These are phyloP conservation scores for Pythium diclinum DNA, from an alignment of 352 stramenopile species.

Conservation along the genomic window DNA sequence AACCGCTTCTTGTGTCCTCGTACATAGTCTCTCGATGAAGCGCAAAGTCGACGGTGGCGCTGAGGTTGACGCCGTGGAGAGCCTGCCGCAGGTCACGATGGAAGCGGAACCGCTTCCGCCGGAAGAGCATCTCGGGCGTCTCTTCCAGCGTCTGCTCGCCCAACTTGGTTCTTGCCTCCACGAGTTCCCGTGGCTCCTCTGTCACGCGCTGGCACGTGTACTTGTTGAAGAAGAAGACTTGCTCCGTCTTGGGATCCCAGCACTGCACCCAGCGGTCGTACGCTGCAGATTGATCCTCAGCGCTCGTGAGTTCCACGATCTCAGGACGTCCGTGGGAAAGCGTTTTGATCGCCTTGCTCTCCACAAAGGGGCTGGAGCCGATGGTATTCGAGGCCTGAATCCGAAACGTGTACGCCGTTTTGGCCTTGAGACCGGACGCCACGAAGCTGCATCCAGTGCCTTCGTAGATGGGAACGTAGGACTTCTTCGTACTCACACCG, in stretches of 20 bases:
- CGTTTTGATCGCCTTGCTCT: conserved; percentile 59
- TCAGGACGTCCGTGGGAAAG: conserved; percentile 55
- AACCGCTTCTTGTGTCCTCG: conserved; percentile 57
- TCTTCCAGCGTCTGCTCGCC: conserved; percentile 51
- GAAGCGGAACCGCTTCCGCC: conserved; percentile 84
- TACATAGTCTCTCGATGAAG: conserved; percentile 62
- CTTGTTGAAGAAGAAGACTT: conserved; percentile 90
- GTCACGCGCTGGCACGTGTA: conserved; percentile 70
- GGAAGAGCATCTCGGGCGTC: conserved; percentile 76
- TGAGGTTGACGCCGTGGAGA: conserved; percentile 33
- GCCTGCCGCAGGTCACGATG: conserved; percentile 63
- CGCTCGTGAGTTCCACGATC: conserved; percentile 62
- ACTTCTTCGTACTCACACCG: neutral
- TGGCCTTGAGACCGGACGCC: conserved; percentile 39
- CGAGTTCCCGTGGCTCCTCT: conserved; percentile 52
- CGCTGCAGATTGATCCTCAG: conserved; percentile 45
- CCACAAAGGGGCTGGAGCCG: conserved; percentile 54
- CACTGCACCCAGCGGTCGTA: conserved; percentile 84
- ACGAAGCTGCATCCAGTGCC: conserved; percentile 66
- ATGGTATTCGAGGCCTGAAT: conserved; percentile 69
- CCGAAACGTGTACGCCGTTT: conserved; percentile 60
- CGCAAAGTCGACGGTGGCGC: conserved; percentile 38
- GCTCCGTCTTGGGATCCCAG: conserved; percentile 81
- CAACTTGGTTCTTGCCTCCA: conserved; percentile 35
- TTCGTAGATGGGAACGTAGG: conserved; percentile 54